These are phyloP conservation scores for Xylaria intraflava DNA, from an alignment of 495 filamentous ascomycete species.

Conservation along the genomic window DNA sequence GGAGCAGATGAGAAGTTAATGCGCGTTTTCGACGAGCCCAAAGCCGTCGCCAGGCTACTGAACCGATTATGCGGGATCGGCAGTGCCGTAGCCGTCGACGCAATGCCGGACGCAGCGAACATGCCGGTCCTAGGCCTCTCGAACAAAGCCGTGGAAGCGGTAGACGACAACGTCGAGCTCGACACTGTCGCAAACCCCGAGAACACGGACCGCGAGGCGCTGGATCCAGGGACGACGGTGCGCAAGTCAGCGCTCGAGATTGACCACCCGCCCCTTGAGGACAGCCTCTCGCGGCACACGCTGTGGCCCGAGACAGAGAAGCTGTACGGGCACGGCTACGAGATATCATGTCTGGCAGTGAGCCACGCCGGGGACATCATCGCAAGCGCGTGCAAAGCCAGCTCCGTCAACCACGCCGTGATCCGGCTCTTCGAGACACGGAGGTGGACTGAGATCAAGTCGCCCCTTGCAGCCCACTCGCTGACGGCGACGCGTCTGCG, in stretches of 20 bases:
- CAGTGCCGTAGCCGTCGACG: slow-evolving; percentile 27
- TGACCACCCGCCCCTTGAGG: slow-evolving; percentile 75
- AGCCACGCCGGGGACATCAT: slow-evolving; percentile 67
- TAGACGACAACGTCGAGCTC: slow-evolving; percentile 39
- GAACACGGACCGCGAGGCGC: slow-evolving; percentile 28
- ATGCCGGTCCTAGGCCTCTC: slow-evolving; percentile 94
- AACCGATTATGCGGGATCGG: slow-evolving; percentile 57
- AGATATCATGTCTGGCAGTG: slow-evolving; percentile 84
- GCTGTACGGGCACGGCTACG: slow-evolving; percentile 97
- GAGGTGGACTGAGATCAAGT: slow-evolving; percentile 81
- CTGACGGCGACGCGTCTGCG: slow-evolving; percentile 74
- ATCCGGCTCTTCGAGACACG: slow-evolving; percentile 83
- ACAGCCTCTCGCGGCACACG: slow-evolving; percentile 80
- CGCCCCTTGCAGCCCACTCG: slow-evolving; percentile 70
- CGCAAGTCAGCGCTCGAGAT: slow-evolving; percentile 42
- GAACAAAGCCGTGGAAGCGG: slow-evolving; percentile 77
- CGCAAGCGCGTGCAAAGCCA: slow-evolving; percentile 91
- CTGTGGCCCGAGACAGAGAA: slow-evolving; percentile 96
- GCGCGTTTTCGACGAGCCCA: slow-evolving; percentile 88
- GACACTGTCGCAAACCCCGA: slow-evolving; percentile 31
- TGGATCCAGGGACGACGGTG: slow-evolving; percentile 36
- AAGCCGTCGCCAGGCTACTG: slow-evolving; percentile 69
- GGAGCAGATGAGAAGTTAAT: slow-evolving; percentile 98
- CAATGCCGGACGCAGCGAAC: slow-evolving; percentile 77
- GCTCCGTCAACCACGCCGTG: slow-evolving; percentile 87